A percentile compares a stretch with the other conserved stretches of the same genome.
Evolutionary conservation across 1,284 basidiomycete genomes (phyloP).

Genomic region (Blastosporella zonata): DNA sequence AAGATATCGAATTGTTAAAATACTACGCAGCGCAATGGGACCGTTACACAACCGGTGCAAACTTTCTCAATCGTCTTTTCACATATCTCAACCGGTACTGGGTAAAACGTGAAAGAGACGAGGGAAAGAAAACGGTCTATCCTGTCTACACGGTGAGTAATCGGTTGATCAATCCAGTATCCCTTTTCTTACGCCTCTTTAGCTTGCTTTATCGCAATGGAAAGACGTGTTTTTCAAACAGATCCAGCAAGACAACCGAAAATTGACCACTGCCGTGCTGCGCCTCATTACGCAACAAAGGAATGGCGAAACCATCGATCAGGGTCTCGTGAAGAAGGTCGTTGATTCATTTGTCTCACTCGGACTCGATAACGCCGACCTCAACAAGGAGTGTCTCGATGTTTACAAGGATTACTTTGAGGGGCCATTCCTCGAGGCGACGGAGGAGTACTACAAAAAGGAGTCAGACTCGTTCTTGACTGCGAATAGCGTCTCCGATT

Average conservation of each 20-base stretch:
- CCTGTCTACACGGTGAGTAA: conserved; percentile 89
- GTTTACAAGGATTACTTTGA: conserved; percentile 95
- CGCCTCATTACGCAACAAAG: conserved; percentile 90
- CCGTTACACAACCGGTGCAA: conserved; percentile 93
- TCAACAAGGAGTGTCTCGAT: conserved; percentile 90
- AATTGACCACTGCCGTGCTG: conserved; percentile 86
- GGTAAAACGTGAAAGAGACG: conserved; percentile 98
- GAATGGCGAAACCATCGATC: conserved; percentile 93
- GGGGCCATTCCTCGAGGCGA: conserved; percentile 83
- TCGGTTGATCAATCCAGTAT: conserved; percentile 1
- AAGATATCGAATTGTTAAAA: conserved; percentile 85
- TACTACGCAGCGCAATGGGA: conserved; percentile 96
- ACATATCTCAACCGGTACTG: conserved; percentile 98
- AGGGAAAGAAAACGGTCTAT: conserved; percentile 94
- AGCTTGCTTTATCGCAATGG: conserved; percentile 97
- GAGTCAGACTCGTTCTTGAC: conserved; percentile 92
- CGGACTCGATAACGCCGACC: conserved; percentile 89
- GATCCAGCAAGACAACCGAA: conserved; percentile 77
- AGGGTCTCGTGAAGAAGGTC: conserved; percentile 92
- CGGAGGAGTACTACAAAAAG: conserved; percentile 88
- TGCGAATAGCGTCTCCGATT: conserved; percentile 92
- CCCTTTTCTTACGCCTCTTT: neutral
- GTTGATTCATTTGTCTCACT: conserved; percentile 97
- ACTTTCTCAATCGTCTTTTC: conserved; percentile 94
- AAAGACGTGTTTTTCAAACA: conserved; percentile 88